phyloP scores from a whole-genome alignment of 2,329 filamentous ascomycete species.

The Microdochium bolleyi region DNA sequence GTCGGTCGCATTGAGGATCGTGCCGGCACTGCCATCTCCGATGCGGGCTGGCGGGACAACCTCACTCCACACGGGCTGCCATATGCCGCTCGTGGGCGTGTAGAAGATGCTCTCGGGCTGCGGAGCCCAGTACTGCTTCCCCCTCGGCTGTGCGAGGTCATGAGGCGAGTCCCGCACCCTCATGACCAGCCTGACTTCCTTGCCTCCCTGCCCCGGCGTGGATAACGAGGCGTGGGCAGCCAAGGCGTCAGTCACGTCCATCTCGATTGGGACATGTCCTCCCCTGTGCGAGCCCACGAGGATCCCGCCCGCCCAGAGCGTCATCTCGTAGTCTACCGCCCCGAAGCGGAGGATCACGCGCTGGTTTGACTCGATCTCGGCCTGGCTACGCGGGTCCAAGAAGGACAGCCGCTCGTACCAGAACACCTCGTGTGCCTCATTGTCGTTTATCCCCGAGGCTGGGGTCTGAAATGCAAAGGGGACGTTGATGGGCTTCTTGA shows the following conservation, averaged over 20 bases:
- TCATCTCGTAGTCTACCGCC: constrained; percentile 54
- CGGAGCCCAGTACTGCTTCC: constrained; percentile 60
- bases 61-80: constrained; percentile 51
- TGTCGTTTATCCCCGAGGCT: constrained; percentile 54
- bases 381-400: constrained; percentile 35
- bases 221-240: constrained; percentile 7
- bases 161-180: constrained; percentile 56
- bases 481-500: constrained; percentile 48
- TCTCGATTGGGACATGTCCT: constrained; percentile 49
- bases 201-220: constrained; percentile 13
- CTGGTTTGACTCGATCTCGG: constrained; percentile 30
- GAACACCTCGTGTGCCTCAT: constrained; percentile 56
- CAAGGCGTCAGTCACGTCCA: constrained; percentile 48
- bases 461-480: constrained; percentile 59
- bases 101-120: constrained; percentile 55
- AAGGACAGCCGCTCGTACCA: constrained; percentile 58
- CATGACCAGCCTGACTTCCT: constrained; percentile 37
- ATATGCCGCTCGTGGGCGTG: constrained; percentile 48
- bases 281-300: constrained; percentile 47
- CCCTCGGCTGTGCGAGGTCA: constrained; percentile 56
- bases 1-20: constrained; percentile 45
- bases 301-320: constrained; percentile 45
- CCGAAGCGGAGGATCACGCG: constrained; percentile 46
- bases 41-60: constrained; percentile 43
- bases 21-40: constrained; percentile 49